Percentiles rank a stretch among this genome's conserved stretches.
These are phyloP conservation scores for Hansenula sp. DNA, from an alignment of 1,139 yeast species.

Conservation along the genomic window DNA sequence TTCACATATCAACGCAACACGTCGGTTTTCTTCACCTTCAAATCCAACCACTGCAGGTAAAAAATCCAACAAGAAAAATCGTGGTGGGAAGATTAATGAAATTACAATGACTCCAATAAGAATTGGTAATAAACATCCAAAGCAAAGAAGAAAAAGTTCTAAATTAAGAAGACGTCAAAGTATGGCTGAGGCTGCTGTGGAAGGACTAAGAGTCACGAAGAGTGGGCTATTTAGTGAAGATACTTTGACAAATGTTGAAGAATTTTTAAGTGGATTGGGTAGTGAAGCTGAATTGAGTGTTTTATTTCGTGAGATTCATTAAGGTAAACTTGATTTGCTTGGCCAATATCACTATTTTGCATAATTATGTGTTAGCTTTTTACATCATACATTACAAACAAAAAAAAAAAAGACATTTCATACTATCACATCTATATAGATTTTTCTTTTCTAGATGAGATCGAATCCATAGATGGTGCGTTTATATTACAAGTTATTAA, in stretches of 20 bases:
- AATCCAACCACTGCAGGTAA: slow-evolving; percentile 1
- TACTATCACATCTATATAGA: too few relatives aligned
- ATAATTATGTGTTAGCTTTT: too few relatives aligned
- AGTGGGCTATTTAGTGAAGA: slow-evolving; percentile 73
- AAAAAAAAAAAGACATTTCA: background rate
- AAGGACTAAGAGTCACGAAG: slow-evolving; percentile 68
- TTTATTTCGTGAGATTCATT: slow-evolving; percentile 18
- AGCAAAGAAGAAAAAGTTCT: slow-evolving; percentile 14
- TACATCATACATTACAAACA: too few relatives aligned
- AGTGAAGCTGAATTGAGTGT: slow-evolving; percentile 23
- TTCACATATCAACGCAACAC: slow-evolving; percentile 21
- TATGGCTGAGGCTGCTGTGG: slow-evolving; percentile 69
- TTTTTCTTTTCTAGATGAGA: too few relatives aligned
- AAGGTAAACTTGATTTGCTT: background rate
- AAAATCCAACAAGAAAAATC: slow-evolving; percentile 10
- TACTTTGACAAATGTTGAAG: slow-evolving; percentile 69
- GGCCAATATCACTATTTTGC: too few relatives aligned
- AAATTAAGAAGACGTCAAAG: slow-evolving; percentile 51
- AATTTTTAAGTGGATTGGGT: slow-evolving; percentile 36
- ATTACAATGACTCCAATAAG: slow-evolving; percentile 19
- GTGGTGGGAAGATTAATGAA: slow-evolving; percentile 9
- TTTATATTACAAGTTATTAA: background rate
- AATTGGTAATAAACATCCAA: slow-evolving; percentile 15
- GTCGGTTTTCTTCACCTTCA: slow-evolving; percentile 14
- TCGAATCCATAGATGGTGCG: too few relatives aligned